These are phyloP conservation scores for Gastroboletus turbinatus DNA, from an alignment of 1,284 basidiomycete species.

Conservation along the genomic window DNA sequence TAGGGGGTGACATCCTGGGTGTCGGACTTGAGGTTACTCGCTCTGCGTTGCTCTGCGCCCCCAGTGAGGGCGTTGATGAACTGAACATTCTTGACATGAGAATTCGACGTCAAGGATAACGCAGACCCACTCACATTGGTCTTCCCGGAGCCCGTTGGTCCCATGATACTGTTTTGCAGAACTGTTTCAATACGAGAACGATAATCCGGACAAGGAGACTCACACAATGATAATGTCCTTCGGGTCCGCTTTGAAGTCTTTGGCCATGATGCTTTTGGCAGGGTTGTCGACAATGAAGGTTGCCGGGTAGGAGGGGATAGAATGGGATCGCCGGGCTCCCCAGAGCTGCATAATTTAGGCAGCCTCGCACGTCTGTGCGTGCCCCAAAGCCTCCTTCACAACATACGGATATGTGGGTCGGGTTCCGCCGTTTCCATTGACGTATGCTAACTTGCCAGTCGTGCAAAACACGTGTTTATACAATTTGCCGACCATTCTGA, in stretches of 20 bases:
- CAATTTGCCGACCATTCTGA: not conserved
- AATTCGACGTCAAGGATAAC: not conserved
- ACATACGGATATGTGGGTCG: not conserved
- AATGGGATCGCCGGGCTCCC: not conserved
- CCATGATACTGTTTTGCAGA: slow-evolving; percentile 18
- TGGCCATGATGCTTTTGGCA: slow-evolving; percentile 1
- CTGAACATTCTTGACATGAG: slow-evolving; percentile 2
- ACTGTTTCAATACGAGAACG: not conserved
- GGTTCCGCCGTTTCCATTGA: not conserved
- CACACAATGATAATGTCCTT: slow-evolving; percentile 16
- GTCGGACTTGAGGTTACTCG: slow-evolving; percentile 7
- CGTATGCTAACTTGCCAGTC: not conserved
- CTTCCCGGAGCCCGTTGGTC: slow-evolving; percentile 25
- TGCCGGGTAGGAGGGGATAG: not conserved
- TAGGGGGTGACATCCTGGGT: slow-evolving; percentile 14
- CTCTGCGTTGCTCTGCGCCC: not conserved
- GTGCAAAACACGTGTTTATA: not conserved
- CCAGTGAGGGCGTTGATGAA: slow-evolving; percentile 19
- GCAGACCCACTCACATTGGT: slow-evolving; percentile 16
- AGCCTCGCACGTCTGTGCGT: not conserved
- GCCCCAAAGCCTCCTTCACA: not conserved
- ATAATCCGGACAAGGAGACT: not conserved
- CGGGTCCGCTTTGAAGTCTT: slow-evolving; percentile 7
- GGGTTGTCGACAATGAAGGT: not conserved
- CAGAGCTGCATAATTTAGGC: not conserved